A percentile compares a stretch with the other conserved stretches of the same genome.
Conservation (phyloP, 2,329 filamentous ascomycete species). For the Diplodia sapinea region DNA sequence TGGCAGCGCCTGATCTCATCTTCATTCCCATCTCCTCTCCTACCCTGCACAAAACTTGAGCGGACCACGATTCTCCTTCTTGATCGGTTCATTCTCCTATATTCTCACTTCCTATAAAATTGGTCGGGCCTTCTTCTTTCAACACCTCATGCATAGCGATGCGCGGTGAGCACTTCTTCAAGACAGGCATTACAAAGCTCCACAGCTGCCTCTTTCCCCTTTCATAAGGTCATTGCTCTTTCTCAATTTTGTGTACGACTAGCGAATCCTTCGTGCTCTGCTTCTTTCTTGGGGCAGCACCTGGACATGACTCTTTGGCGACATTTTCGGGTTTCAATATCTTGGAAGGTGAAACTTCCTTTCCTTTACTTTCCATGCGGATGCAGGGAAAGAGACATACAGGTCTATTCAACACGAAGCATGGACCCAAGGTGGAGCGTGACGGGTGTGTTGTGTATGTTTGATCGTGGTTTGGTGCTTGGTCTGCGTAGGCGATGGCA, state of each 20-base stretch:
- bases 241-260: neutral
- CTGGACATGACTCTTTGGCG: neutral
- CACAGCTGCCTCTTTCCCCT: slow-evolving; percentile 4
- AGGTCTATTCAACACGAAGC: neutral
- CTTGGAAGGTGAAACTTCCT: neutral
- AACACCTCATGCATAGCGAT: slow-evolving; percentile 21
- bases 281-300: neutral
- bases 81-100: neutral
- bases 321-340: neutral
- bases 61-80: neutral
- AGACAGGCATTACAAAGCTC: slow-evolving; percentile 14
- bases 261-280: neutral
- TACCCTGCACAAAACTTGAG: too few species aligned
- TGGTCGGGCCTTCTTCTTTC: slow-evolving; percentile 5
- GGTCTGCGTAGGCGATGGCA: neutral
- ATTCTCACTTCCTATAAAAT: neutral
- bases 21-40: neutral
- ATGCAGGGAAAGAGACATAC: neutral
- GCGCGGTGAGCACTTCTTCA: neutral
- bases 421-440: neutral
- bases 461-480: neutral
- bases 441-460: neutral
- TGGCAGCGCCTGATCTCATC: neutral
- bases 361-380: neutral
- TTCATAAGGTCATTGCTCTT: neutral